Evolutionary conservation across 495 filamentous ascomycete genomes (phyloP).

Genomic region (Thozetella sp.): DNA sequence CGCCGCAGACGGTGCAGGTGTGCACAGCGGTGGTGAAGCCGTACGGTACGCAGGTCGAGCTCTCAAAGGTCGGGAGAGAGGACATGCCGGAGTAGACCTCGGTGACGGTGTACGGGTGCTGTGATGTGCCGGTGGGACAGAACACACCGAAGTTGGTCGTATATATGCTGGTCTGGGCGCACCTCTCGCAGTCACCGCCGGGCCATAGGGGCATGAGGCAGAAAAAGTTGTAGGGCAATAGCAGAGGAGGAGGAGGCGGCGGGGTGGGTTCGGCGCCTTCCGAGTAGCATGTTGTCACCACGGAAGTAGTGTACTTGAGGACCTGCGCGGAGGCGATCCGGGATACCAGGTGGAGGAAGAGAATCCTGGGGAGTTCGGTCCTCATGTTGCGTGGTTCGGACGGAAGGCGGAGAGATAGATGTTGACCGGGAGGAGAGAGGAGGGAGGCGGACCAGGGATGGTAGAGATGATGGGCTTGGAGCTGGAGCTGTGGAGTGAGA

Average conservation of each 20-base stretch:
- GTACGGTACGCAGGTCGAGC: neutral
- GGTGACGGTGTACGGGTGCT: neutral
- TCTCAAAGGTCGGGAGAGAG: neutral
- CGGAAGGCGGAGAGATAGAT: neutral
- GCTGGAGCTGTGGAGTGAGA: too few species aligned
- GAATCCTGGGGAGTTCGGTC: neutral
- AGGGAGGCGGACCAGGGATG: neutral
- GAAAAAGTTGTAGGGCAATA: neutral
- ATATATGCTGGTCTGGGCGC: neutral
- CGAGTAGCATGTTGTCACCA: neutral
- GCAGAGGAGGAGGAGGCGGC: neutral
- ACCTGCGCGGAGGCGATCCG: neutral
- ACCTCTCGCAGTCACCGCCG: neutral
- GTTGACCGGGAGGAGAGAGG: neutral
- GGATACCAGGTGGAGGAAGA: neutral
- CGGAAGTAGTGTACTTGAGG: neutral
- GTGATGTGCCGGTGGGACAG: neutral
- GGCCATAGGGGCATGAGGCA: neutral
- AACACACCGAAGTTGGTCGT: neutral
- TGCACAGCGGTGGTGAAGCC: neutral
- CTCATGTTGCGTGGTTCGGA: neutral
- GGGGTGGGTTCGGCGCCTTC: neutral
- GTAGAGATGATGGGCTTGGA: neutral
- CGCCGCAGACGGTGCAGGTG: neutral
- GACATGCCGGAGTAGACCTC: slow-evolving; percentile 1